phyloP scores from a whole-genome alignment of 1,284 basidiomycete genomes.

The Anthracocystis panici-leucophaei region DNA sequence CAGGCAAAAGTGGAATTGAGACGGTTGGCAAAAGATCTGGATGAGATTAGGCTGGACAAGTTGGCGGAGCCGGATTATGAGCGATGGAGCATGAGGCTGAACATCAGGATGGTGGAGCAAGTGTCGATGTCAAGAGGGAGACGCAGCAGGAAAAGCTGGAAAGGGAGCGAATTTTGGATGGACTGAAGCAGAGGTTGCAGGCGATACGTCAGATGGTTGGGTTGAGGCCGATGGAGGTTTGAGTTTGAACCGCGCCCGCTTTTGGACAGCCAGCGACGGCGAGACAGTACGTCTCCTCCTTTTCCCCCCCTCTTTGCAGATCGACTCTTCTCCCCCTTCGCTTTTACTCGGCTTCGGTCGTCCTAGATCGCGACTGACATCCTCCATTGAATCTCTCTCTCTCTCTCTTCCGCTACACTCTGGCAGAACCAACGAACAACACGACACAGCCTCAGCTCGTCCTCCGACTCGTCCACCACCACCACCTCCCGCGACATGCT shows the following conservation, averaged over 20 bases:
- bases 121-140: constrained; percentile 12
- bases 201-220: constrained; percentile 16
- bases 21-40: constrained; percentile 19
- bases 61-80: constrained; percentile 53
- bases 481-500: constrained; percentile 51
- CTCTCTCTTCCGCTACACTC: neutral
- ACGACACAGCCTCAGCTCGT: constrained; percentile 10
- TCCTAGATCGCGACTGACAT: constrained; percentile 7
- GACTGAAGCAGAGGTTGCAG: constrained; percentile 15
- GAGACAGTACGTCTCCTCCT: constrained; percentile 20
- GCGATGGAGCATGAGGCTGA: constrained; percentile 54
- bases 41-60: constrained; percentile 18
- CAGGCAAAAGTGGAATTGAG: constrained; percentile 18
- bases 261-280: neutral
- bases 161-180: constrained; percentile 13
- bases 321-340: neutral
- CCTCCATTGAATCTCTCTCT: neutral
- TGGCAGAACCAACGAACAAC: constrained; percentile 4
- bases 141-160: constrained; percentile 11
- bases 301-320: neutral
- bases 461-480: neutral
- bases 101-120: constrained; percentile 22
- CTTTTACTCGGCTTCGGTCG: neutral
- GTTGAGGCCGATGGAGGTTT: constrained; percentile 6
- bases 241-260: neutral